Evolutionary conservation across 352 stramenopile species (phyloP).

Genomic region (Pythium dissotocum): DNA sequence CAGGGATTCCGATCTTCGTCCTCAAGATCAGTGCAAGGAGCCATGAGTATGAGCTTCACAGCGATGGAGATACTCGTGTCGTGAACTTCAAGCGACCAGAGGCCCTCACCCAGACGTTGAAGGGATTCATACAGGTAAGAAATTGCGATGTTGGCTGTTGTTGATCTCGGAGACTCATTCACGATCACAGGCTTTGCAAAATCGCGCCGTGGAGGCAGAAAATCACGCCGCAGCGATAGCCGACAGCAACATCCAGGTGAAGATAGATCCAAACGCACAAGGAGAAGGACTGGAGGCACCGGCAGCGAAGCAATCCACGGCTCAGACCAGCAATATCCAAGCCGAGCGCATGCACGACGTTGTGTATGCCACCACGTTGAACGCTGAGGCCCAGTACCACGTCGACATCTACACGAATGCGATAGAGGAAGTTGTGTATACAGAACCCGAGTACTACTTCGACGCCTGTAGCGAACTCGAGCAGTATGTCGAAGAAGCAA

Average conservation of each 20-base stretch:
- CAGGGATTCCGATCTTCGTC: conserved; percentile 78
- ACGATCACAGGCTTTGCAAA: not conserved
- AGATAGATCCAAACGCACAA: not conserved
- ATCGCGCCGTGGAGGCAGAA: not conserved
- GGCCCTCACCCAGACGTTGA: conserved; percentile 38
- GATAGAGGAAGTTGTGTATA: not conserved
- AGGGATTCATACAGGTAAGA: conserved; percentile 49
- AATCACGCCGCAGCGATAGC: not conserved
- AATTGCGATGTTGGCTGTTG: not conserved
- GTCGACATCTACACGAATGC: not conserved
- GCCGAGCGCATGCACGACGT: not conserved
- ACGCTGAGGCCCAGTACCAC: not conserved
- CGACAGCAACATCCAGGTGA: not conserved
- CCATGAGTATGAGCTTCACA: conserved; percentile 39
- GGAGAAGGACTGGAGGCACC: not conserved
- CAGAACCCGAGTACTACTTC: not conserved
- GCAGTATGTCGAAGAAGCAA: not conserved
- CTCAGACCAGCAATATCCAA: not conserved
- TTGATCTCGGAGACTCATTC: not conserved
- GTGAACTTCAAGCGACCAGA: conserved; percentile 40
- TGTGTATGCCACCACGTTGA: not conserved
- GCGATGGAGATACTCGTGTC: conserved; percentile 30
- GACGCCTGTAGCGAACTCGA: not conserved
- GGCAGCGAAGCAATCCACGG: not conserved
- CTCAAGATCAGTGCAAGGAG: conserved; percentile 49